Conservation (phyloP, 148 eudicot species). For the Cornus kousa region DNA sequence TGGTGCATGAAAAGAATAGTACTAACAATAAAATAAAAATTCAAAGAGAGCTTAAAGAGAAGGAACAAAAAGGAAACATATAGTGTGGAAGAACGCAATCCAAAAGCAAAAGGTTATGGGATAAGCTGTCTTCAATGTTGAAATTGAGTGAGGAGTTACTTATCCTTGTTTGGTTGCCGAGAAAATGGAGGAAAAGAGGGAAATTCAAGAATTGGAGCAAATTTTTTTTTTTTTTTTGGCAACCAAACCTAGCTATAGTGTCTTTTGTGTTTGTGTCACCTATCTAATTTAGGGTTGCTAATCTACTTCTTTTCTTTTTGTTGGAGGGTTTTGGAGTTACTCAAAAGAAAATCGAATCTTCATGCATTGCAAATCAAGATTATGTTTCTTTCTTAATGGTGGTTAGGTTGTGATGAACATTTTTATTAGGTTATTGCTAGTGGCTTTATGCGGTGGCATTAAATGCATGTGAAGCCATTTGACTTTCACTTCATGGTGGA, state of each 20-base stretch:
- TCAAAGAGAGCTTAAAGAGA: neutral
- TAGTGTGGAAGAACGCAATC: neutral
- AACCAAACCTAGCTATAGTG: neutral
- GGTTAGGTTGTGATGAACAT: neutral
- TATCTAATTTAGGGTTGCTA: neutral
- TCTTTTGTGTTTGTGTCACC: neutral
- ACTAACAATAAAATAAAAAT: neutral
- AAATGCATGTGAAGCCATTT: neutral
- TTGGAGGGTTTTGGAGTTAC: neutral
- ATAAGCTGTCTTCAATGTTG: neutral
- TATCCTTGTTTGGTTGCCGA: neutral
- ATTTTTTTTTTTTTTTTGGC: neutral
- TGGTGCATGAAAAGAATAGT: constrained; percentile 8
- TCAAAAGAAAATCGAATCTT: neutral
- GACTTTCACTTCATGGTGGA: neutral
- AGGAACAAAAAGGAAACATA: constrained; percentile 3
- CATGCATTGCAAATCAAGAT: neutral
- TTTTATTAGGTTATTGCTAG: constrained; percentile 1
- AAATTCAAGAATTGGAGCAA: too few species aligned
- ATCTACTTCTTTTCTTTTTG: neutral
- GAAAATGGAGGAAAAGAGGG: neutral
- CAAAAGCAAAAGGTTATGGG: constrained; percentile 1
- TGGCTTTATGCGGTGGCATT: neutral
- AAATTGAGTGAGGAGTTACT: neutral
- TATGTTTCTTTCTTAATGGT: neutral